Conservation (phyloP, 2,329 filamentous ascomycete species). For the Cladobotryum mycophilum region DNA sequence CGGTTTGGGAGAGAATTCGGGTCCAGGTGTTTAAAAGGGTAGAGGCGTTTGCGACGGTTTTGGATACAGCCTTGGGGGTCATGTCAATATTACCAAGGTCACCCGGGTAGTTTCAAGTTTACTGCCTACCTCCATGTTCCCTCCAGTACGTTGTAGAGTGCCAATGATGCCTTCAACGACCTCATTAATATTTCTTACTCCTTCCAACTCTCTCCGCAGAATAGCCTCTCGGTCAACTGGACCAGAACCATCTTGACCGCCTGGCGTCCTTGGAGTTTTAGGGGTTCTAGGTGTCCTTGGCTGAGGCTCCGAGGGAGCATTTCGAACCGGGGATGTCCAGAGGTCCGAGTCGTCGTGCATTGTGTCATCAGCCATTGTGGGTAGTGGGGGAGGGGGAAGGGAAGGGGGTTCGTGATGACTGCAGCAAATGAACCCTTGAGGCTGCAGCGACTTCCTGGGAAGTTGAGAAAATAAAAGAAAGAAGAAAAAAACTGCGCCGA, state of each 20-base stretch:
- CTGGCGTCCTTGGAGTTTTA: conserved; percentile 42
- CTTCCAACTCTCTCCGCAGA: conserved; percentile 72
- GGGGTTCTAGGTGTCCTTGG: conserved; percentile 33
- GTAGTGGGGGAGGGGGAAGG: too few species aligned
- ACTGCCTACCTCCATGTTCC: conserved; percentile 65
- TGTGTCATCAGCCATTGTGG: conserved; percentile 38
- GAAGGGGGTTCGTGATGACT: too few species aligned
- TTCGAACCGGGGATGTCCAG: conserved; percentile 39
- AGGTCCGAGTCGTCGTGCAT: conserved; percentile 44
- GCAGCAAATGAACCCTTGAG: too few species aligned
- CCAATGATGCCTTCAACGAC: conserved; percentile 74
- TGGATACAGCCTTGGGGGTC: conserved; percentile 60
- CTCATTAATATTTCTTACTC: conserved; percentile 78
- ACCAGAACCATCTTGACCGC: conserved; percentile 33
- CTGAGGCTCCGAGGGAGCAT: conserved; percentile 23
- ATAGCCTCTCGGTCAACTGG: conserved; percentile 64
- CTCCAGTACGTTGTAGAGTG: conserved; percentile 64
- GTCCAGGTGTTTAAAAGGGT: conserved; percentile 93
- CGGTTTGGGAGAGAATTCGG: conserved; percentile 89
- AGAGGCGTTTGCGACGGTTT: conserved; percentile 80
- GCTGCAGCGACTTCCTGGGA: background rate
- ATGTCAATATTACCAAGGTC: background rate
- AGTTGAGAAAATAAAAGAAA: background rate
- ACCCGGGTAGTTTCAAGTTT: background rate
- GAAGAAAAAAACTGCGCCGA: background rate